Evolutionary conservation across 345 rosid species (phyloP).

Genomic region (Lepidium africanum): DNA sequence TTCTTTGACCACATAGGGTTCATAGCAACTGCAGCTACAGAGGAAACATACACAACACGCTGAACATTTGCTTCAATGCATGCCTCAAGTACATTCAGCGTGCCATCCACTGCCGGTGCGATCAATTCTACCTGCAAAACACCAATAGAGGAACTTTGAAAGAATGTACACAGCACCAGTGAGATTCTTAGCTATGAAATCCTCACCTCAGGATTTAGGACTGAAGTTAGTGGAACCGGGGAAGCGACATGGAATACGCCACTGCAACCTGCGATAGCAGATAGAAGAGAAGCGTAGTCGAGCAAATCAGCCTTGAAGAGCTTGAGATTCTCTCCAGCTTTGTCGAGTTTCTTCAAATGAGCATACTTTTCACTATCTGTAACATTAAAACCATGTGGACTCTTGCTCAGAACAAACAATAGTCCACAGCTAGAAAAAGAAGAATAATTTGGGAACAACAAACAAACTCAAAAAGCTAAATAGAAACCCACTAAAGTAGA

Average conservation of each 20-base stretch:
- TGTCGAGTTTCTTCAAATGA: conserved; percentile 43
- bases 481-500: neutral
- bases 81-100: conserved; percentile 58
- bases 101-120: conserved; percentile 64
- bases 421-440: neutral
- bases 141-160: neutral
- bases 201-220: conserved; percentile 37
- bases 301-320: conserved; percentile 59
- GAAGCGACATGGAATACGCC: conserved; percentile 71
- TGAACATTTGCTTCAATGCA: conserved; percentile 49
- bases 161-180: neutral
- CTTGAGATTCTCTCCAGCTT: conserved; percentile 51
- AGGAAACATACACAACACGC: conserved; percentile 63
- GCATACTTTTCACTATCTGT: conserved; percentile 46
- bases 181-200: neutral
- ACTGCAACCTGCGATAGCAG: conserved; percentile 45
- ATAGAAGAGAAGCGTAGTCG: conserved; percentile 37
- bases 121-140: conserved; percentile 43
- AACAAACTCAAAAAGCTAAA: neutral
- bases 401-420: neutral
- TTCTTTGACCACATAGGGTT: conserved; percentile 54
- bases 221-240: conserved; percentile 45
- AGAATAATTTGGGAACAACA: neutral
- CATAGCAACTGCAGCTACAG: conserved; percentile 37
- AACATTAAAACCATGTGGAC: neutral